phyloP scores from a whole-genome alignment of 1,139 yeast species.

The Protomyces lactucae-debilis region DNA sequence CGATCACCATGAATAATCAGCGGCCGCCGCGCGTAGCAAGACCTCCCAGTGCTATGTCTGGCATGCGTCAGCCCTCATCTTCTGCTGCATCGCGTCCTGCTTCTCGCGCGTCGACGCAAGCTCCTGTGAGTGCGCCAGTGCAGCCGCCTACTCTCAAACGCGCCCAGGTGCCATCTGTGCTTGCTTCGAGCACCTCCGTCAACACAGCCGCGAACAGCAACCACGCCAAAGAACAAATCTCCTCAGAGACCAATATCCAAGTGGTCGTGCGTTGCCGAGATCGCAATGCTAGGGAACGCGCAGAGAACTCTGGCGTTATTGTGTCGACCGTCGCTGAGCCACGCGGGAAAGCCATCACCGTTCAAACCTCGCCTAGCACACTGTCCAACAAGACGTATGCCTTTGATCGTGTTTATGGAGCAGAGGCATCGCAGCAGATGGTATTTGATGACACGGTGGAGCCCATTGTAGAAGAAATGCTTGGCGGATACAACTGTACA shows the following conservation, averaged over 20 bases:
- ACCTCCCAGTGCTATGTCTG: constrained; percentile 24
- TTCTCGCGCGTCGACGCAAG: constrained; percentile 11
- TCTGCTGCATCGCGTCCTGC: constrained; percentile 14
- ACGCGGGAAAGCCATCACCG: constrained; percentile 35
- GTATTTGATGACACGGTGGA: constrained; percentile 57
- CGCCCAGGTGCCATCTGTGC: not conserved
- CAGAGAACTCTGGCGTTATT: constrained; percentile 67
- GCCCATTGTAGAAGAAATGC: constrained; percentile 52
- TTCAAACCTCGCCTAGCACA: constrained; percentile 38
- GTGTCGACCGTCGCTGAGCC: constrained; percentile 40
- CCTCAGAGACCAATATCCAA: constrained; percentile 49
- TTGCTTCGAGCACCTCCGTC: not conserved
- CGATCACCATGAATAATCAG: not conserved
- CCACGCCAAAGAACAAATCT: not conserved
- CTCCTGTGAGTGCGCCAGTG: not conserved
- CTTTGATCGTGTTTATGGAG: constrained; percentile 68
- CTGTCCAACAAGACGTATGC: constrained; percentile 49
- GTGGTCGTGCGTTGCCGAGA: constrained; percentile 89
- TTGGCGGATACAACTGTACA: constrained; percentile 57
- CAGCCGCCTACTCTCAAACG: not conserved
- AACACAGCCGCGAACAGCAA: not conserved
- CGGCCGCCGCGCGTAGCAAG: constrained; percentile 16
- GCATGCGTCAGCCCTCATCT: constrained; percentile 12
- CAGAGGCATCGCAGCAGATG: constrained; percentile 62
- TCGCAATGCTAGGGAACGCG: constrained; percentile 64